Conservation (phyloP, 192 early-diverging fungal species). For the Geranomyces variabilis region DNA sequence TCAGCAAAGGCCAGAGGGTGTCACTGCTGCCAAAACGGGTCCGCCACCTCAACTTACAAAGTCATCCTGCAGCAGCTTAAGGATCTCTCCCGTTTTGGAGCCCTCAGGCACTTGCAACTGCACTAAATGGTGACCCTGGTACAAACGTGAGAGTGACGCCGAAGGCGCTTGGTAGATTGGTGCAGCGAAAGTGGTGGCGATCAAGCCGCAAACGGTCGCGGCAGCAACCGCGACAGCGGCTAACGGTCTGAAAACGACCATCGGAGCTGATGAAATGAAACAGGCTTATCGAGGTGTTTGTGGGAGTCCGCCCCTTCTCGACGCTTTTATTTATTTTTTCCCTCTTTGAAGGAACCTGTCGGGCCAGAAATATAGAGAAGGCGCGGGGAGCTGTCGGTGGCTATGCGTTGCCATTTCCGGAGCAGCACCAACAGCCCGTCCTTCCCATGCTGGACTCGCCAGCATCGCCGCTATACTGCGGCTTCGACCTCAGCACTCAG, state of each 20-base stretch:
- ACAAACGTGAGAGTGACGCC: neutral
- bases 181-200: neutral
- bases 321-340: too few relatives aligned
- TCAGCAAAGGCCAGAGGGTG: neutral
- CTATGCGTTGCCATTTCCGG: too few relatives aligned
- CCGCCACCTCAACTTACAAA: neutral
- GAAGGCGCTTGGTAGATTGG: neutral
- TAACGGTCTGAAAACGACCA: too few relatives aligned
- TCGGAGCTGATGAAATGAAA: too few relatives aligned
- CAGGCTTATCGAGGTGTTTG: too few relatives aligned
- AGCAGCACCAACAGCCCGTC: too few relatives aligned
- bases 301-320: too few relatives aligned
- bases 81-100: neutral
- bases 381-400: too few relatives aligned
- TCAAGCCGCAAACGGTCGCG: neutral
- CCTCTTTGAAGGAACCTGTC: too few relatives aligned
- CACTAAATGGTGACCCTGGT: slow-evolving; percentile 23
- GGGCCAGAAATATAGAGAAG: too few relatives aligned
- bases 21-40: too few relatives aligned
- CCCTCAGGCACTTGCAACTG: slow-evolving; percentile 9
- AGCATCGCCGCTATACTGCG: slow-evolving; percentile 27
- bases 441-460: too few relatives aligned
- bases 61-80: slow-evolving; percentile 8
- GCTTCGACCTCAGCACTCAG: slow-evolving; percentile 78
- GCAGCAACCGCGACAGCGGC: neutral